phyloP scores from a whole-genome alignment of 2,329 filamentous ascomycete species.

The Ophiostoma pallidulum region DNA sequence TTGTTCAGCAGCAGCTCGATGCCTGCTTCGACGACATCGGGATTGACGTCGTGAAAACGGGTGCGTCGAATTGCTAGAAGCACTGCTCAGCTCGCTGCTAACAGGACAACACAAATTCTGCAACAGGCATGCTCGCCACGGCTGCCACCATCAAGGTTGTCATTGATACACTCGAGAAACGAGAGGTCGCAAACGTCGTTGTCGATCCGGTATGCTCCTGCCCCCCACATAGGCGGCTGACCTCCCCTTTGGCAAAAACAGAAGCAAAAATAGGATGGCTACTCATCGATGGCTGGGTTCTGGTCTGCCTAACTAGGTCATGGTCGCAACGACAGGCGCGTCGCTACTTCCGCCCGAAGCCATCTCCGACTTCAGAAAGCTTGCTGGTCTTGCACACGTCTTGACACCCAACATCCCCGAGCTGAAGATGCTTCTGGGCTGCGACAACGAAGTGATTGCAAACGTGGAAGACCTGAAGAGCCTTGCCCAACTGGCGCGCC shows the following conservation, averaged over 20 bases:
- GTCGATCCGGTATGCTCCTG: conserved; percentile 58
- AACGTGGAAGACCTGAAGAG: conserved; percentile 56
- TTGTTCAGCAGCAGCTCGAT: conserved; percentile 78
- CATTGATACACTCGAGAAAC: conserved; percentile 50
- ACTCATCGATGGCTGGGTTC: too few relatives aligned
- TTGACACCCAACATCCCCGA: conserved; percentile 74
- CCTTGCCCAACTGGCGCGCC: conserved; percentile 54
- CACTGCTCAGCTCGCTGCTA: too few relatives aligned
- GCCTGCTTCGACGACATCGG: conserved; percentile 76
- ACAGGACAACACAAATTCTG: too few relatives aligned
- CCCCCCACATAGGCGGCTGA: too few relatives aligned
- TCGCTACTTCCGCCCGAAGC: conserved; percentile 57
- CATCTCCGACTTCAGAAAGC: conserved; percentile 48
- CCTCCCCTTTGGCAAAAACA: too few relatives aligned
- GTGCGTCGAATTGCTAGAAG: conserved; percentile 36
- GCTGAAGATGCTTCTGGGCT: conserved; percentile 53
- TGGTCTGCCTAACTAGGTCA: conserved; percentile 61
- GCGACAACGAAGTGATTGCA: conserved; percentile 32
- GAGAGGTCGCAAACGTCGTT: conserved; percentile 51
- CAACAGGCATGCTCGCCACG: conserved; percentile 70
- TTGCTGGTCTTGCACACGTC: conserved; percentile 59
- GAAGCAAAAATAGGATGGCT: too few relatives aligned
- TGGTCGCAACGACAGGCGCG: conserved; percentile 78
- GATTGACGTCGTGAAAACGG: conserved; percentile 85
- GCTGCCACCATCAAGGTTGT: conserved; percentile 60